Evolutionary conservation across 2,329 filamentous ascomycete genomes (phyloP), one percentile per base, ranked within the genome.

Genomic region (Xylaria sp.): DNA sequence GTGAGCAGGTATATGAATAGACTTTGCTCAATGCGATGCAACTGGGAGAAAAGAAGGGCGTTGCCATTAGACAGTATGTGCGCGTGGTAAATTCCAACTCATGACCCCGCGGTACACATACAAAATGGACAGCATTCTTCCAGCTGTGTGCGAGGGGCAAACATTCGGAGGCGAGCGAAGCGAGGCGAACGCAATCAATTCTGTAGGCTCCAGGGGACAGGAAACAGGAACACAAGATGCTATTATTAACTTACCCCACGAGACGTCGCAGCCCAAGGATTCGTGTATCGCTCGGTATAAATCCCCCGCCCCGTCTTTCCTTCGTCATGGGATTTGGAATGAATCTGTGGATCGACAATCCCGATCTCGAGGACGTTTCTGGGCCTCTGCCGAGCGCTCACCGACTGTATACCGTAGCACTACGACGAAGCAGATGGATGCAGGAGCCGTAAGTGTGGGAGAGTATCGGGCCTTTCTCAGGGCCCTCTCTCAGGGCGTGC

Each of bases 391-490:
- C 58, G 63, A 39, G 39, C 37, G 65, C 41, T 63, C 61, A 61
- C 55, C 58, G 60, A 67, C 54, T 50, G 48, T 46, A 10, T 37
- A 37, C 34, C 10, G 34, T 37, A 37, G 34, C 34, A 37, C 34
- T 37, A 63, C 18, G 58, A 52, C 34, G 25, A 39, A 48, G 48
- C 39, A 66, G 25, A 61, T 50, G 50, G 57, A 69, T 54, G 62
- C 62, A 63, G 54, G 58, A 54, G 51, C 62, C 34, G 70, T 62
- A 65, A 54, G 50, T 20, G 54, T 55, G 34, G 41, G 67, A 61
- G n/a, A 34, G 44, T 39, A 44, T 70, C 65, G 70, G 70, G 57
- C 58, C 65, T 67, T 70, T 72, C 58, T 56, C 44, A 63, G 70
- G 70, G 57, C 54, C 65, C 65, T 67, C 68, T 72, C 58, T 56